Evolutionary conservation across 2,329 filamentous ascomycete species (phyloP), one percentile per base, ranked within the genome.

Genomic region (Sclerotinia minor): DNA sequence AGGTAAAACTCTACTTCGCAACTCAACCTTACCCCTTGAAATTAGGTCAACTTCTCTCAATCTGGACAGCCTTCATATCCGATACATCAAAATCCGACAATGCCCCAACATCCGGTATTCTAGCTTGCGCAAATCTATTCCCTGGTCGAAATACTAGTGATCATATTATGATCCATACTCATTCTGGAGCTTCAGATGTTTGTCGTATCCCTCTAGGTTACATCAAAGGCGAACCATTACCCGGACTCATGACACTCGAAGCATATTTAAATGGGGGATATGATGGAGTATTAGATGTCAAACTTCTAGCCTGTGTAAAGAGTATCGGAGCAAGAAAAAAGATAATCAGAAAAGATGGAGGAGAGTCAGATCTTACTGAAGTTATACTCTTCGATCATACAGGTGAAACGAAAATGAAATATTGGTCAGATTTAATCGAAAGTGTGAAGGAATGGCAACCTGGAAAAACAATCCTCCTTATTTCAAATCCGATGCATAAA

Each of bases 381-480:
- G 76, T 88, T 5, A 77, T 79, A 5, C 76, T 88, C 13, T 86
- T 86, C 72, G 87, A 89, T 73, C 81, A 88, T 72, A 87, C 85
- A 0, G 81, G 80, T 1, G 81, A 82, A 69, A 82, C 81, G 5
- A 77, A 79, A 2, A 76, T 88, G n/a, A 85, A 81, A 21, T 77
- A 88, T 5, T 88, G 85, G 82, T 81, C 81, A 47, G 79, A 81
- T n/a, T 77, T 83, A 57, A 79, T 82, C 63, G 73, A 76, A 44
- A 83, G 81, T 0, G 79, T 80, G 2, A 76, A 78, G 7, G 65
- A 74, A 2, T 85, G 84, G 81, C 69, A 74, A 5, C 80, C 84
- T 3, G 82, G 80, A 47, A 73, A 80, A 29, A 85, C 84, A 0
- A 74, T 85, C 6, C 75, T 87, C 0, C 78, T 87, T 49, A 79